Conservation (phyloP, 495 filamentous ascomycete genomes). For the Corynascus novoguineensis region DNA sequence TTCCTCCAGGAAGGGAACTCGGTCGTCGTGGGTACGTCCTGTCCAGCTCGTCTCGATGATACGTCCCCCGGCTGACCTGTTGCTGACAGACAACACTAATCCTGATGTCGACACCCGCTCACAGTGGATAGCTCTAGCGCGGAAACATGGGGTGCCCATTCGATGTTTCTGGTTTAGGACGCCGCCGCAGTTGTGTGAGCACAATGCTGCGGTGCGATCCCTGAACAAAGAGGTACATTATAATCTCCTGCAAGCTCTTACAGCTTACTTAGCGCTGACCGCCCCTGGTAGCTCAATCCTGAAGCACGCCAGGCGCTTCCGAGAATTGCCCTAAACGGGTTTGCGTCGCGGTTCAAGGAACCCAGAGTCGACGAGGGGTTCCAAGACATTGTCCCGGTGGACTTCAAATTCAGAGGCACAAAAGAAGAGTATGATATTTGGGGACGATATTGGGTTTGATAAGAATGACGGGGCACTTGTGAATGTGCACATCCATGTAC, state of each 20-base stretch:
- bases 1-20: constrained; percentile 58
- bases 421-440: constrained; percentile 58
- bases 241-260: too few relatives aligned
- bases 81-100: constrained; percentile 79
- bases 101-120: constrained; percentile 67
- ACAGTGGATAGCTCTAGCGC: constrained; percentile 70
- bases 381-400: constrained; percentile 63
- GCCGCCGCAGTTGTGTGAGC: constrained; percentile 65
- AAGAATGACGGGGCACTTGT: too few relatives aligned
- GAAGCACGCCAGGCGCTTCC: constrained; percentile 72
- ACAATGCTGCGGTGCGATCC: constrained; percentile 83
- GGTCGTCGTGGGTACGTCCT: constrained; percentile 57
- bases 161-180: constrained; percentile 84
- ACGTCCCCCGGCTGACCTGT: neutral
- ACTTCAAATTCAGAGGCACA: constrained; percentile 52
- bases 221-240: constrained; percentile 46
- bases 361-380: constrained; percentile 78
- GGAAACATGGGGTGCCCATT: constrained; percentile 63
- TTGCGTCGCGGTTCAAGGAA: constrained; percentile 60
- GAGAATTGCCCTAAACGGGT: constrained; percentile 71
- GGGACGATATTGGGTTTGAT: constrained; percentile 66
- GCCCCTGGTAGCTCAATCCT: constrained; percentile 61
- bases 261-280: constrained; percentile 29
- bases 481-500: too few relatives aligned
- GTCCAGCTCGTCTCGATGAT: neutral